A percentile compares a stretch with the other conserved stretches of the same genome.
These are phyloP conservation scores for Xylaria flabelliformis DNA, from an alignment of 495 filamentous ascomycete species.

Conservation along the genomic window DNA sequence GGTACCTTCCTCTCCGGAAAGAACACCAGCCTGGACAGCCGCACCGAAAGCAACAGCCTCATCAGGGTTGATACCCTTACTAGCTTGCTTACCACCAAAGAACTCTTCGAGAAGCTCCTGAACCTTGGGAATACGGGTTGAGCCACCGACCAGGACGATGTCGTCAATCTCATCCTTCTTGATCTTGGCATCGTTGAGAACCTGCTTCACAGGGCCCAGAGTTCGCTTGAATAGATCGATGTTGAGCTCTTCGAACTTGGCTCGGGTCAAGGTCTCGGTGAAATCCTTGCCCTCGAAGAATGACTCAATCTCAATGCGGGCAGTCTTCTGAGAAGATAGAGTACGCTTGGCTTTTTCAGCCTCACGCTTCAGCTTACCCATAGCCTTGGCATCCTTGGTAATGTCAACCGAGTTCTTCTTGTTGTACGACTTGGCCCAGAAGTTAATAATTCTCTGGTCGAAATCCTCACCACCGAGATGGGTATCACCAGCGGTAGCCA, in stretches of 20 bases:
- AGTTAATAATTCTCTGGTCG: conserved; percentile 96
- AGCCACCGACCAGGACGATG: conserved; percentile 90
- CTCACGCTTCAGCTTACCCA: conserved; percentile 99
- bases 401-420: conserved; percentile 96
- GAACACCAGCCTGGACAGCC: conserved; percentile 94
- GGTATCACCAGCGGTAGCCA: conserved; percentile 98
- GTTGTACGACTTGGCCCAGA: conserved; percentile 98
- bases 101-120: conserved; percentile 93
- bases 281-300: conserved; percentile 98
- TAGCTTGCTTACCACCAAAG: conserved; percentile 92
- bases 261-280: conserved; percentile 95
- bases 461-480: conserved; percentile 99
- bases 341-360: conserved; percentile 99
- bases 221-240: conserved; percentile 99
- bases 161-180: conserved; percentile 87
- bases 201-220: conserved; percentile 98
- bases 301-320: conserved; percentile 96
- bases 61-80: conserved; percentile 98
- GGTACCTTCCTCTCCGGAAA: conserved; percentile 84
- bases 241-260: conserved; percentile 99
- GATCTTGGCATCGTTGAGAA: conserved; percentile 89
- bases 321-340: conserved; percentile 97
- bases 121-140: conserved; percentile 97
- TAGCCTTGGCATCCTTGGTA: conserved; percentile 94
- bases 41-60: conserved; percentile 98